Base-by-base conservation (phyloP, 2,329 filamentous ascomycete genomes). In the Cordyceps tenuipes region DNA sequence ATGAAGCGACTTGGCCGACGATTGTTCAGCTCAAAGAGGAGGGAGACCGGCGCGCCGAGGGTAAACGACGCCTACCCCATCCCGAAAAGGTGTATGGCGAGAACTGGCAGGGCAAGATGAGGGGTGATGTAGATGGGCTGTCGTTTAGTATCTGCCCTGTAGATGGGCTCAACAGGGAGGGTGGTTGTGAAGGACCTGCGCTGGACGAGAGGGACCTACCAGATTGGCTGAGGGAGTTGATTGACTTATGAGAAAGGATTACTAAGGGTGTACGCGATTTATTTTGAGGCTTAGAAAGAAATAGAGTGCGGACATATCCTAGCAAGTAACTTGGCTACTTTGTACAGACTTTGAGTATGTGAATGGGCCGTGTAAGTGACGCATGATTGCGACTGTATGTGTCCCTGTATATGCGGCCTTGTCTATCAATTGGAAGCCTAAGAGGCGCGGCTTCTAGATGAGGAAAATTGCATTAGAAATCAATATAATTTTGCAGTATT, bases 11-110 rank as follows among this genome's bases (percentile, higher is more conserved):
- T 52, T 63, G 17, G 60, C 62, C 47, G 39, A 53, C 34, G 39
- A 53, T 60, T 31, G 26, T 34, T 21, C 60, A 39, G 52, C 44
- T 57, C 44, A 47, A 62, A 47, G 57, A 50, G 43, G 48, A 58
- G 49, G 55, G 52, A 61, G 59, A 61, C 21, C 19, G 57, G 17
- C 57, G 57, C 17, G 29, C 31, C 15, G 50, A 41, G 12, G 50
- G 50, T 13, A 23, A 31, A 12, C 19, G 21, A 15, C 57, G 57
- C 10, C 57, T 60, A n/a, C 57, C 57, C 8, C 13, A 34, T 21
- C 57, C 50, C 8, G 50, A 41, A 19, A 54, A n/a, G 50, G 44
- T 60, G 3, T 54, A 60, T 43, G 17, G 50, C 4, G 21, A 43
- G 17, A 46, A 17, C 13, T 41, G 36, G 46, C 17, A 15, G 29